A percentile compares a stretch with the other conserved stretches of the same genome.
Evolutionary conservation across 805 yeast genomes (phyloP).

Genomic region (Ogataea pini): DNA sequence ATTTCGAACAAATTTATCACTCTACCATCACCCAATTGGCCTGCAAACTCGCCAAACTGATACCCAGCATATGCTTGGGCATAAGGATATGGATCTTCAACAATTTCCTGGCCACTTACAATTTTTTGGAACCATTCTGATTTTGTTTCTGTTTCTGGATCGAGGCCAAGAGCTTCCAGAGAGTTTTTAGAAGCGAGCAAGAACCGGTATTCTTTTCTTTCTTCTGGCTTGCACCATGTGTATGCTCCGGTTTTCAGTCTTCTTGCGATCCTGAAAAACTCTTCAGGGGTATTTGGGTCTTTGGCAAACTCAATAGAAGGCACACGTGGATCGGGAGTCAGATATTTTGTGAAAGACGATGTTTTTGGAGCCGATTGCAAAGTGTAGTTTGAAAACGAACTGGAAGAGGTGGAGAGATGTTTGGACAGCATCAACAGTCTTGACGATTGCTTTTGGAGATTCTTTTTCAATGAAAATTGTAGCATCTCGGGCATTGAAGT

Average conservation of each 20-base stretch:
- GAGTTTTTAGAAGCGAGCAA: constrained; percentile 63
- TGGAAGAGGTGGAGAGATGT: constrained; percentile 10
- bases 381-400: constrained; percentile 11
- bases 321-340: constrained; percentile 34
- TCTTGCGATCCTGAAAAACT: constrained; percentile 53
- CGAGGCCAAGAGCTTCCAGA: constrained; percentile 60
- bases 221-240: constrained; percentile 72
- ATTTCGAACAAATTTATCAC: constrained; percentile 80
- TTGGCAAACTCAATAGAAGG: constrained; percentile 31
- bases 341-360: constrained; percentile 29
- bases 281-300: constrained; percentile 30
- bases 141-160: constrained; percentile 35
- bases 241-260: constrained; percentile 60
- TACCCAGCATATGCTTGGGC: constrained; percentile 94
- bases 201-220: constrained; percentile 51
- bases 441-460: neutral
- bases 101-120: constrained; percentile 58
- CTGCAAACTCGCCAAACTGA: constrained; percentile 96
- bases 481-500: constrained; percentile 4
- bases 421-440: constrained; percentile 15
- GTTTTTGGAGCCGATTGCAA: constrained; percentile 30
- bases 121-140: constrained; percentile 44
- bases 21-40: constrained; percentile 96
- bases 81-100: constrained; percentile 61
- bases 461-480: constrained; percentile 7